Evolutionary conservation across 2,329 filamentous ascomycete species (phyloP).

Genomic region (Exserohilum rostratum): DNA sequence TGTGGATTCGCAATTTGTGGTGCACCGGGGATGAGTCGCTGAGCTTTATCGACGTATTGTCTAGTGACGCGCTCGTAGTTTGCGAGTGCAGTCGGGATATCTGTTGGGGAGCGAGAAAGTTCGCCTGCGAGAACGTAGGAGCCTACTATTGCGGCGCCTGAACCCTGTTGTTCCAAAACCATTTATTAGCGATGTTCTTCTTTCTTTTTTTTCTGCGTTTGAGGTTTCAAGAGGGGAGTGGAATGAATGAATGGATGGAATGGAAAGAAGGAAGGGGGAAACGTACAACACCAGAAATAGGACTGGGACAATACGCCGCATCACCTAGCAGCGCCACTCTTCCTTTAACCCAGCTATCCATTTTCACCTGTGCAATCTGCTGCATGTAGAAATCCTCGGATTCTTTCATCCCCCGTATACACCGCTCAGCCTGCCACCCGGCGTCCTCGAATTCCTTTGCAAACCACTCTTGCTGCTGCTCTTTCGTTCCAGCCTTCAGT

Average conservation of each 20-base stretch:
- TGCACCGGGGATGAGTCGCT: constrained; percentile 32
- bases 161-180: constrained; percentile 20
- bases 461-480: constrained; percentile 33
- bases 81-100: constrained; percentile 30
- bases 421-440: constrained; percentile 47
- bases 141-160: constrained; percentile 46
- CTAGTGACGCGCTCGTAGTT: constrained; percentile 29
- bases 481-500: constrained; percentile 16
- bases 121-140: constrained; percentile 50
- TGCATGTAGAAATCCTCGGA: constrained; percentile 55
- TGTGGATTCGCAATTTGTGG: constrained; percentile 35
- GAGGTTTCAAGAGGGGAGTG: too few relatives aligned
- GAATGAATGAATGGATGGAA: too few relatives aligned
- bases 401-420: constrained; percentile 49
- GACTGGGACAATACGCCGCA: constrained; percentile 48
- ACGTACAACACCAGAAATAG: constrained; percentile 36
- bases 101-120: constrained; percentile 26
- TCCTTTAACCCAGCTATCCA: constrained; percentile 44
- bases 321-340: constrained; percentile 53
- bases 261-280: too few relatives aligned
- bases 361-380: constrained; percentile 49
- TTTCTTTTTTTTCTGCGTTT: too few relatives aligned
- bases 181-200: too few relatives aligned
- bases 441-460: constrained; percentile 41
- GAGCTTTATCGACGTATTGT: constrained; percentile 30